Evolutionary conservation across 1,139 yeast species (phyloP).

Genomic region (Zygoascus hellenicus): DNA sequence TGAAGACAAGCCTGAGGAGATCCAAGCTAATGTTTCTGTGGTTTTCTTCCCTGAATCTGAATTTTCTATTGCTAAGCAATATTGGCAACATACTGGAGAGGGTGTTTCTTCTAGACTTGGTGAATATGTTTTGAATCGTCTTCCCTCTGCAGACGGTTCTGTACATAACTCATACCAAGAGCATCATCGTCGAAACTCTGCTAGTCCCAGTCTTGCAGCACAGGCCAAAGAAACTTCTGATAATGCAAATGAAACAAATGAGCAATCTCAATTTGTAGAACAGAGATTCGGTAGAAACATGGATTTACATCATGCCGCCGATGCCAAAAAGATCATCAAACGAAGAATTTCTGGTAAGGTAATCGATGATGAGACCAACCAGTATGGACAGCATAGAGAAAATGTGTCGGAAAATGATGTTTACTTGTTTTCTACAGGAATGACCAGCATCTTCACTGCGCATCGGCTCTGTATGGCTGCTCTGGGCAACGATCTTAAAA

Average conservation of each 20-base stretch:
- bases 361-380: conserved; percentile 29
- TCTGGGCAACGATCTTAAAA: conserved; percentile 38
- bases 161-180: conserved; percentile 11
- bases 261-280: conserved; percentile 50
- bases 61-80: conserved; percentile 64
- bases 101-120: conserved; percentile 87
- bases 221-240: conserved; percentile 13
- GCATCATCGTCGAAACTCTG: conserved; percentile 9
- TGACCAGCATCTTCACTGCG: conserved; percentile 85
- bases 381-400: conserved; percentile 17
- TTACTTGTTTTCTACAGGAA: conserved; percentile 81
- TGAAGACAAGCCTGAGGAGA: conserved; percentile 41
- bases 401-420: conserved; percentile 56
- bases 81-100: conserved; percentile 97
- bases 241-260: conserved; percentile 39
- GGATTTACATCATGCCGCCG: conserved; percentile 66
- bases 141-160: conserved; percentile 6
- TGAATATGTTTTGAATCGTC: conserved; percentile 61
- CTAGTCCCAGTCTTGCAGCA: conserved; percentile 12
- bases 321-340: conserved; percentile 69
- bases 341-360: conserved; percentile 70
- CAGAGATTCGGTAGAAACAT: conserved; percentile 87
- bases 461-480: conserved; percentile 57
- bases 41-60: conserved; percentile 63
- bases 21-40: conserved; percentile 66